Base-by-base conservation (phyloP, 768 basidiomycete species). In the Boletus pseudopeckii region DNA sequence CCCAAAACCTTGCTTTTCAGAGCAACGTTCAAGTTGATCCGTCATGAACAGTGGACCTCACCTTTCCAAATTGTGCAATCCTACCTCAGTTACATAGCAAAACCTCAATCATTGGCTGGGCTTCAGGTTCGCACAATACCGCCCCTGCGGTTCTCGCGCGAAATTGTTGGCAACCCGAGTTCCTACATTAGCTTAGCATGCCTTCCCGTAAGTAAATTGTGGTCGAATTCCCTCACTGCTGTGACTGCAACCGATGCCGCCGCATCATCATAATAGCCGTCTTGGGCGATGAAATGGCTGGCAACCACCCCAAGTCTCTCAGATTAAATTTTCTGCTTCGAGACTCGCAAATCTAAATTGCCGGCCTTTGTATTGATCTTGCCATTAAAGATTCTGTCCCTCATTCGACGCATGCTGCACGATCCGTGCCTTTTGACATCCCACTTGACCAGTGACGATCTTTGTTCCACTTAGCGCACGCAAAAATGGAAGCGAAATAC, bases 401-500 rank as follows among this genome's bases (percentile, higher is more conserved):
- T 43, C 56, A 45, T 38, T 37, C 50, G 42, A 43, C 43, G 43
- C 48, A 43, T 54, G 38, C 38, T 42, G 30, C 45, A 48, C 47
- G 47, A 54, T 43, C 50, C 42, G 48, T 45, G 8, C 45, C 50
- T 52, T 36, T 59, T 59, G 57, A 53, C 54, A 56, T 40, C 55
- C 52, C 41, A 44, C 49, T 45, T 50, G 44, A 47, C 47, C 44
- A 39, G 43, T 58, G 52, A 53, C 51, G 49, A 61, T 58, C 56
- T 52, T 58, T 66, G 53, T 53, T 58, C 60, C 46, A 53, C 50
- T 22, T 11, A 9, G n/a, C 36, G 38, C 38, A 42, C 54, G 7
- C 17, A 42, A 37, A 61, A 65, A 65, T 66, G 64, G 64, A 65
- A 64, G 64, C 55, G 52, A 52, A n/a, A 39, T 50, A 32, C 34